phyloP scores from a whole-genome alignment of 2,329 filamentous ascomycete species.

The Alternaria ventricosa region DNA sequence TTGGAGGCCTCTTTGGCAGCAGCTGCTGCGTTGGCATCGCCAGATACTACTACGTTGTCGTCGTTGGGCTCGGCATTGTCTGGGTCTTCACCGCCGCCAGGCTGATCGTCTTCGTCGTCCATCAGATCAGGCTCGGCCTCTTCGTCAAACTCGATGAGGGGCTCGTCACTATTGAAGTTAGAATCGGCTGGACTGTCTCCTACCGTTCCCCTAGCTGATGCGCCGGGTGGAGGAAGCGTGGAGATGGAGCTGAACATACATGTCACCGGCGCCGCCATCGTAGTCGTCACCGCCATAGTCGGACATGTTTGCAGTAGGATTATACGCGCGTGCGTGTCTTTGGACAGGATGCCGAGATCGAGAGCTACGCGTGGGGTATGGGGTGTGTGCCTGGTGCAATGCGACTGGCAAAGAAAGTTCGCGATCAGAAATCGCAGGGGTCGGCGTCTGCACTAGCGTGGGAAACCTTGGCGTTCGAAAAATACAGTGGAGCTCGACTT shows the following conservation, averaged over 20 bases:
- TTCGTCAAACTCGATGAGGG: slow-evolving; percentile 60
- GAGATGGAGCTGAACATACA: slow-evolving; percentile 29
- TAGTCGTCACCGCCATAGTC: slow-evolving; percentile 55
- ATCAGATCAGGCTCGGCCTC: slow-evolving; percentile 71
- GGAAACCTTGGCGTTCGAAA: slow-evolving; percentile 29
- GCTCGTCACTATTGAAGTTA: slow-evolving; percentile 43
- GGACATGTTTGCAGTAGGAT: slow-evolving; percentile 46
- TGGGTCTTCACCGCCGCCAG: slow-evolving; percentile 42
- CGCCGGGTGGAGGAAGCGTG: slow-evolving; percentile 3
- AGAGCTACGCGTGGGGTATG: slow-evolving; percentile 1
- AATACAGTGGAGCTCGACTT: slow-evolving; percentile 23
- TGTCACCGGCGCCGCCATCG: slow-evolving; percentile 38
- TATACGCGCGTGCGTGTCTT: background rate
- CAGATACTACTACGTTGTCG: slow-evolving; percentile 55
- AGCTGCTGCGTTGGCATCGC: slow-evolving; percentile 60
- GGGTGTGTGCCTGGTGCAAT: slow-evolving; percentile 12
- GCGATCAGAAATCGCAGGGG: slow-evolving; percentile 25
- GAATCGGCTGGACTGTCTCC: slow-evolving; percentile 4
- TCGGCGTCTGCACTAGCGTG: slow-evolving; percentile 20
- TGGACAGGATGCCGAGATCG: background rate
- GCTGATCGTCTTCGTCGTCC: slow-evolving; percentile 65
- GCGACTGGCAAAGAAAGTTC: slow-evolving; percentile 20
- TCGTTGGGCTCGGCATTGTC: slow-evolving; percentile 41
- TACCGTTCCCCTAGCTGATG: background rate
- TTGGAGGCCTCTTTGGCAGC: slow-evolving; percentile 51